phyloP scores from a whole-genome alignment of 2,329 filamentous ascomycete species.

The Onygenales sp. region DNA sequence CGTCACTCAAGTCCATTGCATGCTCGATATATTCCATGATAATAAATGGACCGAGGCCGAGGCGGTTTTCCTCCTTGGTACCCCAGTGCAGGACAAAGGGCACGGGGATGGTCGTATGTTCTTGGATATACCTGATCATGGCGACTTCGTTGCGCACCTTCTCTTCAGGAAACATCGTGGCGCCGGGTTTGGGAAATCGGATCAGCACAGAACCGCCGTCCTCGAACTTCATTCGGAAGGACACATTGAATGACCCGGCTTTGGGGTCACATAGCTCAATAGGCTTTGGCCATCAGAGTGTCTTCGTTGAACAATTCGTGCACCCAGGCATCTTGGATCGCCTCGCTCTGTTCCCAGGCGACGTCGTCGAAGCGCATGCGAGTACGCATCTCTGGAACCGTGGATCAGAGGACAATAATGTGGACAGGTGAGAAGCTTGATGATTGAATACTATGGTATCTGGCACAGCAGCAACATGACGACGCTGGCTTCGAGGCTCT shows the following conservation, averaged over 20 bases:
- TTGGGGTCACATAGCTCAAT: slow-evolving; percentile 8
- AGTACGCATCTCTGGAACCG: too few relatives aligned
- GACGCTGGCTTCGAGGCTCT: too few relatives aligned
- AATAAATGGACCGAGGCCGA: slow-evolving; percentile 24
- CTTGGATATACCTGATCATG: slow-evolving; percentile 11
- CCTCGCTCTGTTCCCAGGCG: too few relatives aligned
- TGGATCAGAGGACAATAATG: too few relatives aligned
- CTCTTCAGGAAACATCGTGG: slow-evolving; percentile 16
- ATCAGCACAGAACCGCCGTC: slow-evolving; percentile 11
- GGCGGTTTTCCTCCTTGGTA: slow-evolving; percentile 12
- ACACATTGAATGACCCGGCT: slow-evolving; percentile 16
- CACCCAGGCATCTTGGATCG: too few relatives aligned
- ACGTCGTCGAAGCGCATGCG: too few relatives aligned
- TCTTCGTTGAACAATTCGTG: too few relatives aligned
- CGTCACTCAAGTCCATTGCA: slow-evolving; percentile 13
- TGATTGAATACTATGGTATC: too few relatives aligned
- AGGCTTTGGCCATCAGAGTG: background rate
- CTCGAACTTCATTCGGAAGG: slow-evolving; percentile 14
- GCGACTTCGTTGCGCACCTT: slow-evolving; percentile 14
- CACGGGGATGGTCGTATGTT: slow-evolving; percentile 12
- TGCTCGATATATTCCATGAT: slow-evolving; percentile 24
- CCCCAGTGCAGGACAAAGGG: slow-evolving; percentile 14
- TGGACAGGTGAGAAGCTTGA: too few relatives aligned
- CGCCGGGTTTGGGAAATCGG: slow-evolving; percentile 13
- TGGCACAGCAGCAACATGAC: too few relatives aligned